Conservation (phyloP, 768 basidiomycete genomes). For the Rhodotorula graminis region DNA sequence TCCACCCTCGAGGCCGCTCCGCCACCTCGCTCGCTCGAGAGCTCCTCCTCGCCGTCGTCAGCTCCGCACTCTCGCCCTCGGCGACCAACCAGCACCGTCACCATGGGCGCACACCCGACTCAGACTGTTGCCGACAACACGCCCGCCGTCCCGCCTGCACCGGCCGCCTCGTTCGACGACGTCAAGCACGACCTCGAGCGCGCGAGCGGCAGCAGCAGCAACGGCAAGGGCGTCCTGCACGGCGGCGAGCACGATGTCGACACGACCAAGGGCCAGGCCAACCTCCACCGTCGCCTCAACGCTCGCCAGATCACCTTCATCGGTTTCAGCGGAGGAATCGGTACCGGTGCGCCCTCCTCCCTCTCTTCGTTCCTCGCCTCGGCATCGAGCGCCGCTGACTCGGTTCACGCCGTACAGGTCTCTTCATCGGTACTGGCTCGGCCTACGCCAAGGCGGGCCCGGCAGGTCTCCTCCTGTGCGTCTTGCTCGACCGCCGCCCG, state of each 20-base stretch:
- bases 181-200: background rate
- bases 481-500: background rate
- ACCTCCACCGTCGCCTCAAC: constrained; percentile 1
- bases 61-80: too few species aligned
- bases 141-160: background rate
- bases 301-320: constrained; percentile 31
- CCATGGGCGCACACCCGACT: background rate
- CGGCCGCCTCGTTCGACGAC: background rate
- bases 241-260: background rate
- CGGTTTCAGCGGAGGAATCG: constrained; percentile 3
- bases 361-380: too few species aligned
- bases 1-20: too few species aligned
- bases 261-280: background rate
- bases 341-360: background rate
- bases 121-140: background rate
- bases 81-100: background rate
- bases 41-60: too few species aligned
- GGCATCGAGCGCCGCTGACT: background rate
- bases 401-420: constrained; percentile 47
- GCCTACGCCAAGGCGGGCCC: constrained; percentile 53
- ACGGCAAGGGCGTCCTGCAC: background rate
- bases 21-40: too few species aligned
- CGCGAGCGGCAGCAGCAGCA: background rate
- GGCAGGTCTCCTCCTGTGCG: constrained; percentile 25
- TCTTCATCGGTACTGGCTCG: constrained; percentile 56